A percentile compares a stretch with the other conserved stretches of the same genome.
Conservation (phyloP, 139 green algal species). For the Micractinium sp. region DNA sequence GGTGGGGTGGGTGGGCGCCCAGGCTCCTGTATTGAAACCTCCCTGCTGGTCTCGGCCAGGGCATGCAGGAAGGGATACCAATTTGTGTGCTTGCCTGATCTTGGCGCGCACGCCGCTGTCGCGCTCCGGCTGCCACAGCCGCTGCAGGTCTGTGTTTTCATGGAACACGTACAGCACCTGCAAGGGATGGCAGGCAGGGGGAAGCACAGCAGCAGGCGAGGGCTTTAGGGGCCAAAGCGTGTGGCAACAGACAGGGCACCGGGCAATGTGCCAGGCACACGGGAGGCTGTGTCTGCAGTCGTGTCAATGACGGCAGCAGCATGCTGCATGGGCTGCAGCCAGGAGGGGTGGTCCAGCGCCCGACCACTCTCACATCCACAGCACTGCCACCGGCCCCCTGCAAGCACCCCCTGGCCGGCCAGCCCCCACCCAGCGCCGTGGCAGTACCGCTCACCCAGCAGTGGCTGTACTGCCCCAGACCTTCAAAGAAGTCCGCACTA, state of each 20-base stretch:
- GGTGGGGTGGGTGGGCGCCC: no score
- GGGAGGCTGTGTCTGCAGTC: not conserved
- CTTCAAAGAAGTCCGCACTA: conserved; percentile 71
- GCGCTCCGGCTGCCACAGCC: not conserved
- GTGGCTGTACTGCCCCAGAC: conserved; percentile 87
- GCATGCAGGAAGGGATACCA: not conserved
- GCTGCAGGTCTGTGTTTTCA: conserved; percentile 83
- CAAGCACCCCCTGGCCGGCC: no score
- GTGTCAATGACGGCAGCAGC: no score
- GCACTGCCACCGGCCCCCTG: no score
- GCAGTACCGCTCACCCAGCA: conserved; percentile 63
- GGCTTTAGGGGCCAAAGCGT: not conserved
- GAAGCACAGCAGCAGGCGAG: not conserved
- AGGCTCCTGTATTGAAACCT: not conserved
- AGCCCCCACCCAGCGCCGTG: not conserved
- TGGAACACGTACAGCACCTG: conserved; percentile 94
- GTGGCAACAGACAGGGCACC: not conserved
- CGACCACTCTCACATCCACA: no score
- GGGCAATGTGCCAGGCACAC: not conserved
- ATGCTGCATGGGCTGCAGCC: no score
- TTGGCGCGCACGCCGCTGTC: conserved; percentile 14
- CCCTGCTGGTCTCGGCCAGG: no score
- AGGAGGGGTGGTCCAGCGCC: no score
- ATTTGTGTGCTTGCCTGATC: conserved; percentile 1
- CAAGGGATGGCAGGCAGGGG: not conserved